Evolutionary conservation across 2,329 filamentous ascomycete genomes (phyloP).

Genomic region (Endoconidiophora laricicola): DNA sequence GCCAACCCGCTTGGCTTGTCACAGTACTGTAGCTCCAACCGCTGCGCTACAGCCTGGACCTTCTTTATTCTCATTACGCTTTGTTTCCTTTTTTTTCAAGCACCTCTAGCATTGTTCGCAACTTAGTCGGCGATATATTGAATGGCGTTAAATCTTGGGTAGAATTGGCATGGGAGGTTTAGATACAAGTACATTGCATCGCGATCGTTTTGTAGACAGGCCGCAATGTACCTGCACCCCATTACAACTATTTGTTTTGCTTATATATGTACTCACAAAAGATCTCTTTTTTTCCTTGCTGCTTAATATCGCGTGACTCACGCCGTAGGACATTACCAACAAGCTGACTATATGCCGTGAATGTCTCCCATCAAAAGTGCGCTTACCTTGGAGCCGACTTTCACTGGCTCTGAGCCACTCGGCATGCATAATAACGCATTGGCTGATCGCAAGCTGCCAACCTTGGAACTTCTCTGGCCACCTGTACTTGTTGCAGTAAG

Average conservation of each 20-base stretch:
- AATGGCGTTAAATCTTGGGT: slow-evolving; percentile 11
- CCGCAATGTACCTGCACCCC: not conserved
- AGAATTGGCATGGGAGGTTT: slow-evolving; percentile 8
- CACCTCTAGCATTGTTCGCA: slow-evolving; percentile 6
- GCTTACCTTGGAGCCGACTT: slow-evolving; percentile 54
- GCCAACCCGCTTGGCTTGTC: too few relatives aligned
- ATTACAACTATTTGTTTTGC: slow-evolving; percentile 3
- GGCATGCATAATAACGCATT: slow-evolving; percentile 75
- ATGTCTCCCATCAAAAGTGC: slow-evolving; percentile 53
- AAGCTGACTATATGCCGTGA: slow-evolving; percentile 3
- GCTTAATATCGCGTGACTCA: not conserved
- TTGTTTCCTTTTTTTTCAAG: not conserved
- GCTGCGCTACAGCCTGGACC: not conserved
- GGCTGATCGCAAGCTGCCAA: slow-evolving; percentile 75
- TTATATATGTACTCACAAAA: not conserved
- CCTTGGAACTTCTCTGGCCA: slow-evolving; percentile 72
- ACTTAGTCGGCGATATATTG: slow-evolving; percentile 9
- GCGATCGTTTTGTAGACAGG: slow-evolving; percentile 1
- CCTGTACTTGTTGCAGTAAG: slow-evolving; percentile 71
- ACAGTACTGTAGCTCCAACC: too few relatives aligned
- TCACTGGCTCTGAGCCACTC: slow-evolving; percentile 42
- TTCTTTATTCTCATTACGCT: slow-evolving; percentile 1
- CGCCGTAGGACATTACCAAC: not conserved
- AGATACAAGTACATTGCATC: slow-evolving; percentile 2
- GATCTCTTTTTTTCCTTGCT: too few relatives aligned